These are phyloP conservation scores for Ascodesmis nigricans DNA, from an alignment of 495 filamentous ascomycete genomes.

Conservation along the genomic window DNA sequence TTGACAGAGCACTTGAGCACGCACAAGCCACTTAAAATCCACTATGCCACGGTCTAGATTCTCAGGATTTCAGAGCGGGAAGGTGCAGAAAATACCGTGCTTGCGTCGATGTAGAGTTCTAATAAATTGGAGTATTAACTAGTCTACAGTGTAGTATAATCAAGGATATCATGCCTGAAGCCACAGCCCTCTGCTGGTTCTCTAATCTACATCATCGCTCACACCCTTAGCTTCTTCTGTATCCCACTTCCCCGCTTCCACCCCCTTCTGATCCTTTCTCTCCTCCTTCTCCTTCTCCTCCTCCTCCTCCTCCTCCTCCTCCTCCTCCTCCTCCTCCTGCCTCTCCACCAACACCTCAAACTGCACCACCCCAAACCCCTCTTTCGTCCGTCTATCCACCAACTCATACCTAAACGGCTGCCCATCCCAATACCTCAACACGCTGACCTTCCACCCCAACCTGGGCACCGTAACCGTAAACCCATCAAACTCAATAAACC, in stretches of 20 bases:
- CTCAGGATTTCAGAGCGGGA: neutral
- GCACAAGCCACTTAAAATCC: too few relatives aligned
- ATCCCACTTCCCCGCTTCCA: neutral
- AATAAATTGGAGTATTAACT: neutral
- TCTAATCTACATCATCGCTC: neutral
- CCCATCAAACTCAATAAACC: conserved; percentile 68
- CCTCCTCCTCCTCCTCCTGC: neutral
- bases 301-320: neutral
- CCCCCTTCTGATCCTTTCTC: neutral
- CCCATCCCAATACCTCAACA: conserved; percentile 64
- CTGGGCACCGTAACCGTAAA: conserved; percentile 66
- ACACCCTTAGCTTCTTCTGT: neutral
- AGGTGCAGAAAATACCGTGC: neutral
- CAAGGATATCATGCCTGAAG: neutral
- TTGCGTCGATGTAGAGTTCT: neutral
- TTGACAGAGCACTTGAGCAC: too few relatives aligned
- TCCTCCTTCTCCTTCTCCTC: neutral
- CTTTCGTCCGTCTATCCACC: conserved; percentile 45
- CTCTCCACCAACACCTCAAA: conserved; percentile 28
- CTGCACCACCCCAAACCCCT: conserved; percentile 54
- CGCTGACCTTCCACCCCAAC: conserved; percentile 53
- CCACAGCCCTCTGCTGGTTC: neutral
- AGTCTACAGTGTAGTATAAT: neutral
- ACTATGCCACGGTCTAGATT: neutral
- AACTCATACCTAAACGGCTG: conserved; percentile 53